A percentile compares a stretch with the other conserved stretches of the same genome.
phyloP scores from a whole-genome alignment of 78 protist species.

The Dictyostelium purpureum region DNA sequence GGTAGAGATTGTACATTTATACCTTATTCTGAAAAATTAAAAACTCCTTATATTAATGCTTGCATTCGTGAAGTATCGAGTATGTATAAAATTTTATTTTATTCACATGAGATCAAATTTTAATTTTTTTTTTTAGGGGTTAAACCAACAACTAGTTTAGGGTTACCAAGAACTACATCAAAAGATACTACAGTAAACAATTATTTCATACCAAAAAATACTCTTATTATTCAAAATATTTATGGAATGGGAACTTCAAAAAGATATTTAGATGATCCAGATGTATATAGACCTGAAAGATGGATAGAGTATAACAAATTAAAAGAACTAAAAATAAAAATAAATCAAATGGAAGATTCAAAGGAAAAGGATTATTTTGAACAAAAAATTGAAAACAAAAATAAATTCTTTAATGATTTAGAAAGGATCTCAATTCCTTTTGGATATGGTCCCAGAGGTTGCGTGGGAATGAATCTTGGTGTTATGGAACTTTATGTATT shows the following conservation, averaged over 20 bases:
- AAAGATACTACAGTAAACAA: background rate
- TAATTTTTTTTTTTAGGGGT: no score
- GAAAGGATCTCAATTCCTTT: slow-evolving; percentile 41
- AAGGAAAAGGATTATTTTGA: background rate
- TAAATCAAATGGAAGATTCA: no score
- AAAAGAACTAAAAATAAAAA: no score
- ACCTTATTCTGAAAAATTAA: background rate
- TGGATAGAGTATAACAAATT: background rate
- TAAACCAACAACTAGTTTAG: background rate
- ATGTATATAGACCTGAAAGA: background rate
- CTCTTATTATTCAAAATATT: slow-evolving; percentile 8
- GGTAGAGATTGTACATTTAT: background rate
- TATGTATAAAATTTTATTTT: no score
- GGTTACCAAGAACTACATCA: slow-evolving; percentile 2
- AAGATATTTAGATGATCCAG: slow-evolving; percentile 1
- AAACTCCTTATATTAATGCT: slow-evolving; percentile 34
- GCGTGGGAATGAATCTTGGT: slow-evolving; percentile 55
- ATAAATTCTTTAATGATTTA: background rate
- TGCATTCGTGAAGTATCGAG: slow-evolving; percentile 37
- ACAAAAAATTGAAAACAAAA: background rate
- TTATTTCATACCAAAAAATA: slow-evolving; percentile 29
- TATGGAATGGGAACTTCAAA: slow-evolving; percentile 7
- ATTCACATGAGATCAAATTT: no score
- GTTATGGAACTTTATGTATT: background rate
- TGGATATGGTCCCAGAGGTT: slow-evolving; percentile 52